Base-by-base conservation (phyloP, 2,329 filamentous ascomycete species). In the Paraphaeosphaeria sporulosa region DNA sequence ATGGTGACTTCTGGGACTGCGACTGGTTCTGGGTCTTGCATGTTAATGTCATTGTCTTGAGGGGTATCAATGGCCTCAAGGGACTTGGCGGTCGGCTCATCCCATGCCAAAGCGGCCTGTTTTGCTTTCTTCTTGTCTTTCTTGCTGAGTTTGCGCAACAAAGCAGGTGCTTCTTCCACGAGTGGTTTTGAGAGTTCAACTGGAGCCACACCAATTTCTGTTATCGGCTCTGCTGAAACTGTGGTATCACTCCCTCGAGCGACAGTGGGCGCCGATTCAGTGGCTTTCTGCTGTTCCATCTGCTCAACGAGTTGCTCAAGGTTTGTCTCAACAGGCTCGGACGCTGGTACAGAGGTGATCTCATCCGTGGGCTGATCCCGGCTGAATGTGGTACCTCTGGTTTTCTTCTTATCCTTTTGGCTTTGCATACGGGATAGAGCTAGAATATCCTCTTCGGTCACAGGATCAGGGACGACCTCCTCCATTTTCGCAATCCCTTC, bases 71-170 rank as follows among this genome's bases (percentile, higher is more conserved):
- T 44, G 7, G 47, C 5, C 30, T 36, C 47, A 34, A 15, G 9
- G n/a, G 34, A 34, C 19, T 58, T 57, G n/a, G 50, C 50, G 23
- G 40, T 30, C 65, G 62, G 47, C 46, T 61, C 50, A 23, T 66
- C 58, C 32, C 54, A 56, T 2, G 40, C n/a, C 13, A 25, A 15
- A 19, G 49, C 38, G 15, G 52, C 47, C 32, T 57, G 47, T 40
- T 61, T 64, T 38, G 69, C 71, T 60, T 82, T 81, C 51, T 79
- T 79, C 69, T 81, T 82, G 25, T 72, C 68, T 53, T 72, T 71
- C 54, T 72, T 71, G 60, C 65, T 72, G 6, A 66, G 61, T 54
- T 68, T 67, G 48, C 60, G 64, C 30, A 64, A 63, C 5, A 60
- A 46, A 25, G 46, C 57, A 19, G 63, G 55, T 9, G 43, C 27